Conservation (phyloP, 352 stramenopile species). For the Globisporangium acanthophoron region DNA sequence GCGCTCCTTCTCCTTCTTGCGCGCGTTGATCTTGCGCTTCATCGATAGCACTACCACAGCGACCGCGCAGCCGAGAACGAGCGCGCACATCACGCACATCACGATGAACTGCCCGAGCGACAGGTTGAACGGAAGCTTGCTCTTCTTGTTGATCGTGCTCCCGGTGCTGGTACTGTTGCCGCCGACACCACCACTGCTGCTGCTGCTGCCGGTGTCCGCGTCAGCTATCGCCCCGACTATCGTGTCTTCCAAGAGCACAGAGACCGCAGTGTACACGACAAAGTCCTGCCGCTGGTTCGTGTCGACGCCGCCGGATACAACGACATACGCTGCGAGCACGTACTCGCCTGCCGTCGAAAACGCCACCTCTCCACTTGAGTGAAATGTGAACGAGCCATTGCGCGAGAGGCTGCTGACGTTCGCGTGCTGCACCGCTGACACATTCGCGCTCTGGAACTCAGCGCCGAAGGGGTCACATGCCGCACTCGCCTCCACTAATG, state of each 20-base stretch:
- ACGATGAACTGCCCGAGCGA: slow-evolving; percentile 22
- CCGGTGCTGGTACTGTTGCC: neutral
- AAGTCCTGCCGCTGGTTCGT: slow-evolving; percentile 27
- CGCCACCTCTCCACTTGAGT: slow-evolving; percentile 18
- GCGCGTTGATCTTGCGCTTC: slow-evolving; percentile 5
- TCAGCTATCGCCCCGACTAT: neutral
- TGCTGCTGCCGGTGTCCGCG: neutral
- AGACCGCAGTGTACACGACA: slow-evolving; percentile 17
- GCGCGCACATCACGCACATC: slow-evolving; percentile 15
- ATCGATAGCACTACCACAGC: slow-evolving; percentile 13
- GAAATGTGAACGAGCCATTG: slow-evolving; percentile 12
- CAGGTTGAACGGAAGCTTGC: slow-evolving; percentile 6
- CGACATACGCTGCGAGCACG: slow-evolving; percentile 27
- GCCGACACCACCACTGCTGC: neutral
- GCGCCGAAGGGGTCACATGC: slow-evolving; percentile 19
- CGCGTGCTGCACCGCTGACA: slow-evolving; percentile 18
- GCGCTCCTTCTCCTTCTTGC: slow-evolving; percentile 1
- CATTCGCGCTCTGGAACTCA: slow-evolving; percentile 14
- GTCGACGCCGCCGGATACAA: slow-evolving; percentile 12
- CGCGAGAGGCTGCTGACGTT: slow-evolving; percentile 9
- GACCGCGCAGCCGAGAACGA: slow-evolving; percentile 19
- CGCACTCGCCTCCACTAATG: neutral
- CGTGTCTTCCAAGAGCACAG: slow-evolving; percentile 1
- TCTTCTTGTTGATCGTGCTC: neutral
- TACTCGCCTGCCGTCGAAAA: slow-evolving; percentile 21